phyloP scores from a whole-genome alignment of 768 basidiomycete species.

The Kondoa malvinella region DNA sequence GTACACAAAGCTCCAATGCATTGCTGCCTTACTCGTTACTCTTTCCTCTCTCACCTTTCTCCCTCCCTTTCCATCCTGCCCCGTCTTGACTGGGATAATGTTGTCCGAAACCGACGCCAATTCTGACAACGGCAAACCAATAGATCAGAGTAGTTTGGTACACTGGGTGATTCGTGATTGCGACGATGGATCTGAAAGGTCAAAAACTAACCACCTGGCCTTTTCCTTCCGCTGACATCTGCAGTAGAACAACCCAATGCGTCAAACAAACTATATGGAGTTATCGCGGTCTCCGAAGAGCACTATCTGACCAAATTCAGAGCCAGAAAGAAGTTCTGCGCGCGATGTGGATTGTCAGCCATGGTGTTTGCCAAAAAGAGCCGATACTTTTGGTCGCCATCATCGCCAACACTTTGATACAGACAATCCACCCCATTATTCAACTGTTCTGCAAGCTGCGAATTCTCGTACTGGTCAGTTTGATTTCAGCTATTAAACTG shows the following conservation, averaged over 20 bases:
- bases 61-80: too few relatives aligned
- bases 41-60: too few relatives aligned
- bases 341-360: not conserved
- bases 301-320: not conserved
- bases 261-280: not conserved
- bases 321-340: not conserved
- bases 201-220: not conserved
- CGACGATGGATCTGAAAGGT: not conserved
- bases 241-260: not conserved
- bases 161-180: not conserved
- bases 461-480: not conserved
- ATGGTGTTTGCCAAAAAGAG: not conserved
- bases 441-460: not conserved
- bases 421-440: not conserved
- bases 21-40: too few relatives aligned
- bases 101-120: too few relatives aligned
- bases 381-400: not conserved
- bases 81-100: too few relatives aligned
- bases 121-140: too few relatives aligned
- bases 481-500: not conserved
- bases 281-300: not conserved
- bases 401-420: not conserved
- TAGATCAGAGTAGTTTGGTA: not conserved
- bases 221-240: not conserved
- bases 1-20: too few relatives aligned